Evolutionary conservation across 305 asterid genomes (phyloP).

Genomic region (Fraxinus angustifolia): DNA sequence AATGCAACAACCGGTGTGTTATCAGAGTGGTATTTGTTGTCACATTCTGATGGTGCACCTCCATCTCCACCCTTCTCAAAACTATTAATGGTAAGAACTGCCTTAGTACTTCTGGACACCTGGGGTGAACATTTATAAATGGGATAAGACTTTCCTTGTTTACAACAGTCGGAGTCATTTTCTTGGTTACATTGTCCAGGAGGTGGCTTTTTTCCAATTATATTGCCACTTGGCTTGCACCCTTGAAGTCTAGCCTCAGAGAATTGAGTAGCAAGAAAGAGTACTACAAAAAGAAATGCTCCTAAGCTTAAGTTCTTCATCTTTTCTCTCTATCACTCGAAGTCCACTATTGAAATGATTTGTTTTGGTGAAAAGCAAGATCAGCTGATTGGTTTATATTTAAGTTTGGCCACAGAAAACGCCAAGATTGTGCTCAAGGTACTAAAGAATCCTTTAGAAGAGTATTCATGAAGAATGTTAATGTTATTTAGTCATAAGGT

Average conservation of each 20-base stretch:
- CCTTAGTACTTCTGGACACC: neutral
- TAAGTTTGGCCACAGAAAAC: neutral
- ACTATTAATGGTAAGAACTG: conserved; percentile 22
- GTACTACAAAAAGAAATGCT: conserved; percentile 2
- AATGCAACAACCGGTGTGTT: conserved; percentile 26
- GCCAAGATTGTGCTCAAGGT: conserved; percentile 1
- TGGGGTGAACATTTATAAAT: conserved; percentile 22
- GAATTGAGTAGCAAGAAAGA: neutral
- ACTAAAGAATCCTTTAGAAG: neutral
- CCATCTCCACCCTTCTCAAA: conserved; percentile 29
- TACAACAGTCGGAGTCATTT: conserved; percentile 22
- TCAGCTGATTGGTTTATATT: neutral
- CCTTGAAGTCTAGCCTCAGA: neutral
- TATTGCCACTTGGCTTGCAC: conserved; percentile 19
- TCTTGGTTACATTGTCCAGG: conserved; percentile 24
- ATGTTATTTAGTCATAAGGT: neutral
- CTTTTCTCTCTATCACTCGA: neutral
- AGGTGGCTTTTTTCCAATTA: conserved; percentile 25
- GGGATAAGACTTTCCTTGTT: conserved; percentile 24
- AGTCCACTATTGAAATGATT: neutral
- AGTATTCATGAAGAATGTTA: neutral
- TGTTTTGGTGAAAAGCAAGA: conserved; percentile 1
- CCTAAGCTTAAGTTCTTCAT: neutral
- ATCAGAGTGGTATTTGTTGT: conserved; percentile 25
- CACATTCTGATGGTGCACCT: conserved; percentile 28